These are phyloP conservation scores for Gossypium lobatum DNA, from an alignment of 441 rosid species.

Conservation along the genomic window DNA sequence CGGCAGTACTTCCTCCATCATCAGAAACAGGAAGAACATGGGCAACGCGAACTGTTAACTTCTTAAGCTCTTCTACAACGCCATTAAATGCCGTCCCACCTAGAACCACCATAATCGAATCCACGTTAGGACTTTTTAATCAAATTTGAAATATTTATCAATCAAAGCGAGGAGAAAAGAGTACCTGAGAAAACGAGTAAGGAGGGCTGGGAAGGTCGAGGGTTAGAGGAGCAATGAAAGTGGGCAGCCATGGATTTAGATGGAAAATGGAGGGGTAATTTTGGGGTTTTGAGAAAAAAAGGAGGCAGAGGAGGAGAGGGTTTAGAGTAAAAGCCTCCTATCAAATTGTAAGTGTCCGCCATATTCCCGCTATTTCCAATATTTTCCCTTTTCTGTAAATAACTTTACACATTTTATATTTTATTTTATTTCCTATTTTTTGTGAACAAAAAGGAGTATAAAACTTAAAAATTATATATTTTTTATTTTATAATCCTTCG, in stretches of 20 bases:
- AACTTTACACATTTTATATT: neutral
- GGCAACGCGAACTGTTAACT: constrained; percentile 71
- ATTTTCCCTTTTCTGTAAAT: constrained; percentile 4
- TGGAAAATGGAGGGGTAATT: constrained; percentile 9
- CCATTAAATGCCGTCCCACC: constrained; percentile 96
- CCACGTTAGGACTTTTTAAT: neutral
- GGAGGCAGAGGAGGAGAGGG: constrained; percentile 2
- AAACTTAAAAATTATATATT: neutral
- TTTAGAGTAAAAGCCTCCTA: constrained; percentile 29
- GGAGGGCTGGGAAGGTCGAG: constrained; percentile 50
- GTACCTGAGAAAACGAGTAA: constrained; percentile 80
- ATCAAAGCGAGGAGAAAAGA: neutral
- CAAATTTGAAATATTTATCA: neutral
- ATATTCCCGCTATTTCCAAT: constrained; percentile 33
- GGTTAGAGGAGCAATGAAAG: constrained; percentile 24
- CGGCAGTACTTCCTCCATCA: constrained; percentile 95
- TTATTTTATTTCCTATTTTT: neutral
- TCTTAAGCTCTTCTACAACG: constrained; percentile 90
- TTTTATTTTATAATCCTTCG: neutral
- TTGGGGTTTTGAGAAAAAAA: constrained; percentile 4
- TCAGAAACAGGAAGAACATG: constrained; percentile 96
- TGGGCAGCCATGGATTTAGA: constrained; percentile 29
- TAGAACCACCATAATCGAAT: constrained; percentile 10
- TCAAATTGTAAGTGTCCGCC: constrained; percentile 35
- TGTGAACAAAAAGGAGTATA: neutral